These are phyloP conservation scores for Trypanosoma brucei DNA, from an alignment of 208 protist species.

Conservation along the genomic window DNA sequence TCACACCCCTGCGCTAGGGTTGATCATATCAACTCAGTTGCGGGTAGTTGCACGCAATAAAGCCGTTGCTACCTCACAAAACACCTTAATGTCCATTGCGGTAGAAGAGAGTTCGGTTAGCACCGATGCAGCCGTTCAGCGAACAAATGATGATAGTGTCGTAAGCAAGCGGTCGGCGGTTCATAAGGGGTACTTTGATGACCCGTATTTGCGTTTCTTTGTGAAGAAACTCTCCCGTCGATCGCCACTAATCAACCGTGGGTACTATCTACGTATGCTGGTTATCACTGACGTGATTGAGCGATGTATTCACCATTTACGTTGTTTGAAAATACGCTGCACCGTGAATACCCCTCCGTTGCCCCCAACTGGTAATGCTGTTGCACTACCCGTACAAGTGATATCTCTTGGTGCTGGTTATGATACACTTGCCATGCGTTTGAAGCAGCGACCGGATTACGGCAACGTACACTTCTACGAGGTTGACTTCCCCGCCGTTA, in stretches of 20 bases:
- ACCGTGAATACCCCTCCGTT: background rate
- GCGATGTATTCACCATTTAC: constrained; percentile 28
- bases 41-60: too few relatives aligned
- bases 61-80: background rate
- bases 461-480: constrained; percentile 63
- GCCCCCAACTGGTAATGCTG: background rate
- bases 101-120: constrained; percentile 20
- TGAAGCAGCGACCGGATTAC: constrained; percentile 8
- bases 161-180: constrained; percentile 88
- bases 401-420: constrained; percentile 86
- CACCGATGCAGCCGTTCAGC: constrained; percentile 76
- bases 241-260: constrained; percentile 86
- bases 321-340: background rate
- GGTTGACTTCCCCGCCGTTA: constrained; percentile 79
- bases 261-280: constrained; percentile 85
- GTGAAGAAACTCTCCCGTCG: constrained; percentile 72
- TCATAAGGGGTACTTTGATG: constrained; percentile 57
- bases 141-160: constrained; percentile 90
- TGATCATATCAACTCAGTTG: too few relatives aligned
- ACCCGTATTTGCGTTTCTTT: constrained; percentile 79
- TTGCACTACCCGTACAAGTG: constrained; percentile 49
- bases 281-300: constrained; percentile 74
- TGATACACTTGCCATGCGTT: constrained; percentile 78
- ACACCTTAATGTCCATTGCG: background rate
- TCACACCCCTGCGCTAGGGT: too few relatives aligned